Evolutionary conservation across 768 basidiomycete genomes (phyloP).

Genomic region (Infundibulicybe gibba): DNA sequence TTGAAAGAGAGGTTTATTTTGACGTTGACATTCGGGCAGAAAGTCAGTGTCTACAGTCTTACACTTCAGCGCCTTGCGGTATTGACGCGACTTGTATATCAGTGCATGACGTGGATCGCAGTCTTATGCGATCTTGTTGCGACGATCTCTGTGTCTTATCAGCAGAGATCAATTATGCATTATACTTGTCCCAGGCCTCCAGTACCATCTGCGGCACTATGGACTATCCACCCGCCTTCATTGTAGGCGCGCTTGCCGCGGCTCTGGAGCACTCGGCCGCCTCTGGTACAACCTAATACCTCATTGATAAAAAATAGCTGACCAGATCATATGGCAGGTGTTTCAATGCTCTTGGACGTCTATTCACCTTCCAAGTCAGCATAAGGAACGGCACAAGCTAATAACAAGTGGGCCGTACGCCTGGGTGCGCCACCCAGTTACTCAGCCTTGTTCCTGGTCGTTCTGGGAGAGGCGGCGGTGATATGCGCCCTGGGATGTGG

Average conservation of each 20-base stretch:
- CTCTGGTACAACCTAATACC: background rate
- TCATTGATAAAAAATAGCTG: background rate
- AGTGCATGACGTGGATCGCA: background rate
- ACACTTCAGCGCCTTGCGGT: too few relatives aligned
- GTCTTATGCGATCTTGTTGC: conserved; percentile 1
- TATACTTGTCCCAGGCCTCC: background rate
- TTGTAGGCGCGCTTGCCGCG: background rate
- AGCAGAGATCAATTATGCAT: background rate
- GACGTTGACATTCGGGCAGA: too few relatives aligned
- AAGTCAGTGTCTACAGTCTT: too few relatives aligned
- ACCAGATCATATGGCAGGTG: background rate
- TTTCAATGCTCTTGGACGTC: background rate
- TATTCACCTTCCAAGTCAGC: conserved; percentile 4
- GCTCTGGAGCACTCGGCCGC: background rate
- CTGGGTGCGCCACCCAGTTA: conserved; percentile 8
- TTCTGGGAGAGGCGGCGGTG: background rate
- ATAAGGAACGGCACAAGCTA: conserved; percentile 2
- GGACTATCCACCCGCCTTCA: background rate
- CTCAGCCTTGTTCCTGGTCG: background rate
- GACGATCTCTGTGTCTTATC: background rate
- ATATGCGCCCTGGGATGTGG: conserved; percentile 8
- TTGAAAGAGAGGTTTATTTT: too few relatives aligned
- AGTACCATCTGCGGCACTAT: background rate
- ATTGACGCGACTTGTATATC: too few relatives aligned
- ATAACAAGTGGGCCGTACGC: conserved; percentile 7